phyloP scores from a whole-genome alignment of 345 rosid species.

The Sonneratia alba region DNA sequence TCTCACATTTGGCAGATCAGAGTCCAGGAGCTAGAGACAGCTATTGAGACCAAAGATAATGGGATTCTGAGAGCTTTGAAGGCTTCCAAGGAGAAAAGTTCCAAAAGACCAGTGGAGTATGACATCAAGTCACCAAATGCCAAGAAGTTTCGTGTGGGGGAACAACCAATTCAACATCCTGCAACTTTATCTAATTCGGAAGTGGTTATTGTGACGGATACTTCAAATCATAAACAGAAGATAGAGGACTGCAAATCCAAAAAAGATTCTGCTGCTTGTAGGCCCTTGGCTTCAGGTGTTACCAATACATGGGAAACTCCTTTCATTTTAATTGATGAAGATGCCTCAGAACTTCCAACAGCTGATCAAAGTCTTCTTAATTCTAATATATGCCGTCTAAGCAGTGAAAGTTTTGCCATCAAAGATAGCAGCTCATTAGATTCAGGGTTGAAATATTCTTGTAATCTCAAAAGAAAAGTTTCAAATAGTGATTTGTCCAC shows the following conservation, averaged over 20 bases:
- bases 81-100: conserved; percentile 24
- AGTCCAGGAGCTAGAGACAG: conserved; percentile 59
- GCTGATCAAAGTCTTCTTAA: conserved; percentile 17
- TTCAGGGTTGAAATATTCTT: conserved; percentile 4
- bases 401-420: background rate
- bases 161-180: conserved; percentile 12
- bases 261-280: conserved; percentile 13
- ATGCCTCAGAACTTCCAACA: conserved; percentile 12
- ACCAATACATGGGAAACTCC: conserved; percentile 7
- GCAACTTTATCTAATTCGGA: conserved; percentile 19
- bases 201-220: conserved; percentile 15
- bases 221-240: background rate
- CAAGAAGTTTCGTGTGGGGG: conserved; percentile 17
- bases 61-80: conserved; percentile 54
- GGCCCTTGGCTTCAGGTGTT: background rate
- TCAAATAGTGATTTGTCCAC: background rate
- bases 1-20: conserved; percentile 32
- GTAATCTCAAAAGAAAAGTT: conserved; percentile 11
- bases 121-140: conserved; percentile 12
- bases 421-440: background rate
- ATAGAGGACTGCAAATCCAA: background rate
- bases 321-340: conserved; percentile 11
- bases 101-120: background rate
- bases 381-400: conserved; percentile 8
- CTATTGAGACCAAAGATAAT: conserved; percentile 53